These are phyloP conservation scores for Kwoniella dendrophila DNA, from an alignment of 768 basidiomycete genomes.

Conservation along the genomic window DNA sequence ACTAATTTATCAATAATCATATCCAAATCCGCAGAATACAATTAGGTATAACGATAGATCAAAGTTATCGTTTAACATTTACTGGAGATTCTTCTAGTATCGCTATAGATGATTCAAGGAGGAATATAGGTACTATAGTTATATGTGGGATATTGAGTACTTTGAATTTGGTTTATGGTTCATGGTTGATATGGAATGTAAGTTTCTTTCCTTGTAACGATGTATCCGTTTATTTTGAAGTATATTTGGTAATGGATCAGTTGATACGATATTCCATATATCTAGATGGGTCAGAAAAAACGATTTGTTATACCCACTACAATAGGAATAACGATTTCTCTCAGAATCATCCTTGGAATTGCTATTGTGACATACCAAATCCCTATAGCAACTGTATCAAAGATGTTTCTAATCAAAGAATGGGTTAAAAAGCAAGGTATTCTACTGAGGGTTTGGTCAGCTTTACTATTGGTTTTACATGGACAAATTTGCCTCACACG, in stretches of 20 bases:
- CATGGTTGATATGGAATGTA: slow-evolving; percentile 4
- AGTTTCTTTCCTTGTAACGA: neutral
- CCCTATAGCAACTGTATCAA: neutral
- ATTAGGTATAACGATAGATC: slow-evolving; percentile 7
- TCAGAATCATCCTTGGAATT: neutral
- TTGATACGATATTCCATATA: no score
- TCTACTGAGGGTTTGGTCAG: slow-evolving; percentile 4
- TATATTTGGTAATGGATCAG: neutral
- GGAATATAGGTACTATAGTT: neutral
- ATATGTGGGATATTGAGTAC: neutral
- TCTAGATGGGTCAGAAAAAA: neutral
- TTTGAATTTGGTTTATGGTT: neutral
- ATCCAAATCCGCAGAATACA: neutral
- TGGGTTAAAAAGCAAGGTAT: slow-evolving; percentile 3
- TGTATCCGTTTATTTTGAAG: neutral
- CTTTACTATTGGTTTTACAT: neutral
- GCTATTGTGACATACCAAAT: neutral
- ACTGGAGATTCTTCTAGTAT: neutral
- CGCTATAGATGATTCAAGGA: neutral
- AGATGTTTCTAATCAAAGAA: neutral
- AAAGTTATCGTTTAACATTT: slow-evolving; percentile 4
- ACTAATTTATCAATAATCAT: neutral
- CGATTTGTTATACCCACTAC: neutral
- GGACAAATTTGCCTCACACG: neutral
- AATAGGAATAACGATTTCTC: neutral